These are phyloP conservation scores for Macrolepiota albuminosa DNA, from an alignment of 768 basidiomycete species.

Conservation along the genomic window DNA sequence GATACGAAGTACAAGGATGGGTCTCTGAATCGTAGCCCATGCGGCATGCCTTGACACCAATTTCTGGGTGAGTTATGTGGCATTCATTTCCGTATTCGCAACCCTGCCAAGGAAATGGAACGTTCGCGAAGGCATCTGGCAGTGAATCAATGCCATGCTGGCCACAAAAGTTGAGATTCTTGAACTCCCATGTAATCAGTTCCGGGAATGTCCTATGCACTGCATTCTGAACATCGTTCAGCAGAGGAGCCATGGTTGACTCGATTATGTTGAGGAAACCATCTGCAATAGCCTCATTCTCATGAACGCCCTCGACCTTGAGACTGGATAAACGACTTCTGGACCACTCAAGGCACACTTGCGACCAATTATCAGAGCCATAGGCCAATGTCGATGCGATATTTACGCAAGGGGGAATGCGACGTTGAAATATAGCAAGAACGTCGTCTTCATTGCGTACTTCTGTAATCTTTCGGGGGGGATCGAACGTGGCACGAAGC, in stretches of 20 bases:
- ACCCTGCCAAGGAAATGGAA: constrained; percentile 4
- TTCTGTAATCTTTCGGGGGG: not conserved
- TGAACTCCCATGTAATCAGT: constrained; percentile 16
- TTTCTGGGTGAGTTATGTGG: not conserved
- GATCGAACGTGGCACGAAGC: not conserved
- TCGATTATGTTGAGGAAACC: constrained; percentile 6
- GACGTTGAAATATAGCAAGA: not conserved
- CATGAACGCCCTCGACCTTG: not conserved
- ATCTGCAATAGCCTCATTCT: constrained; percentile 5
- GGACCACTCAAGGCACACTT: not conserved
- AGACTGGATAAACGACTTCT: not conserved
- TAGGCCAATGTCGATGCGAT: constrained; percentile 11
- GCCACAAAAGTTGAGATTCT: constrained; percentile 8
- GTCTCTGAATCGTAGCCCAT: constrained; percentile 7
- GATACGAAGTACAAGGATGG: constrained; percentile 1
- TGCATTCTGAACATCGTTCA: not conserved
- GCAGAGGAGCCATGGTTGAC: not conserved
- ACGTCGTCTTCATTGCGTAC: not conserved
- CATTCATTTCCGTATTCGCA: constrained; percentile 6
- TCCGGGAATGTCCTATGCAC: constrained; percentile 3
- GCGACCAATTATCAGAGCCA: not conserved
- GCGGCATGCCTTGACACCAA: constrained; percentile 2
- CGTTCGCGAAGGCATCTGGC: not conserved
- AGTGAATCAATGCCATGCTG: not conserved
- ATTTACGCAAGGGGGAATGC: not conserved